Evolutionary conservation across 768 basidiomycete genomes (phyloP).

Genomic region (Psilocybe sp.): DNA sequence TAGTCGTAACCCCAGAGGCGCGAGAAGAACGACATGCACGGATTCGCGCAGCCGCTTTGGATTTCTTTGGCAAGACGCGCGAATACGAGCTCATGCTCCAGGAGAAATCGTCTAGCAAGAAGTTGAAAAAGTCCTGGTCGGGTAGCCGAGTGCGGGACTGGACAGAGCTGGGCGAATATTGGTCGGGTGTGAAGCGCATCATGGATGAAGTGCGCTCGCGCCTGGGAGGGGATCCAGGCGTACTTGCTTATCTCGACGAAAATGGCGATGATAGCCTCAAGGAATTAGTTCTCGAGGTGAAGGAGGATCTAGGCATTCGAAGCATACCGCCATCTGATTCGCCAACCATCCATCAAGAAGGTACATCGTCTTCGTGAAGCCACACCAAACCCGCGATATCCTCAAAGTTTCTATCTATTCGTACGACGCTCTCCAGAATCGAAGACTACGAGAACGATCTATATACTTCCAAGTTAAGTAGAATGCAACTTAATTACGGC

Average conservation of each 20-base stretch:
- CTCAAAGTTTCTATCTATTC: no score
- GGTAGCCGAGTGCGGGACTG: conserved; percentile 53
- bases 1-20: background rate
- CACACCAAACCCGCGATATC: no score
- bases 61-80: conserved; percentile 48
- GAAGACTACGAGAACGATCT: no score
- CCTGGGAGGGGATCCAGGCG: conserved; percentile 45
- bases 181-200: conserved; percentile 45
- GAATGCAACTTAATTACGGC: background rate
- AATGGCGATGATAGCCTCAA: conserved; percentile 37
- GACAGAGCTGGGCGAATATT: conserved; percentile 42
- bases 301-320: conserved; percentile 26
- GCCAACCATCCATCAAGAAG: no score
- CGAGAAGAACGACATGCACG: conserved; percentile 19
- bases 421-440: no score
- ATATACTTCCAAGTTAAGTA: no score
- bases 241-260: conserved; percentile 34
- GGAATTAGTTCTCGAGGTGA: conserved; percentile 33
- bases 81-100: conserved; percentile 38
- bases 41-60: conserved; percentile 44
- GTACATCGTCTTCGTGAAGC: no score
- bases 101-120: conserved; percentile 24
- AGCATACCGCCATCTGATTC: background rate
- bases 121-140: conserved; percentile 44
- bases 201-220: conserved; percentile 48